Conservation (phyloP, 2,329 filamentous ascomycete species). For the Colletotrichum sp. region DNA sequence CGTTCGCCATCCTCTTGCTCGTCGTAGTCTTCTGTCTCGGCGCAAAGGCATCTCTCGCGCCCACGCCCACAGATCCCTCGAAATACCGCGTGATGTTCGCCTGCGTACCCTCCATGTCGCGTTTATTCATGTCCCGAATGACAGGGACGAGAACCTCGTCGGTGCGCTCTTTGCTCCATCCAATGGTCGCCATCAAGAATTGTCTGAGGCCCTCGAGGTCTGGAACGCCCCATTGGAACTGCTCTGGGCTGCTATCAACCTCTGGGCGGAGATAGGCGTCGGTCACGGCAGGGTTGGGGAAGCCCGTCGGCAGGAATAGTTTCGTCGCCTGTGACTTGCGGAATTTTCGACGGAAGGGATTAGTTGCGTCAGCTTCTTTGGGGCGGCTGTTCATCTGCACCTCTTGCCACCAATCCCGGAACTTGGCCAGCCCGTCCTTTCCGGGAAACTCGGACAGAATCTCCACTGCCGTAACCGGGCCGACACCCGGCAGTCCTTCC, state of each 20-base stretch:
- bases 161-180: slow-evolving; percentile 89
- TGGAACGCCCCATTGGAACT: slow-evolving; percentile 95
- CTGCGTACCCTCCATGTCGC: slow-evolving; percentile 90
- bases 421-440: slow-evolving; percentile 67
- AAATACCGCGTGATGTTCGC: slow-evolving; percentile 96
- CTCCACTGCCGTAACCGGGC: slow-evolving; percentile 92
- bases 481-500: slow-evolving; percentile 87
- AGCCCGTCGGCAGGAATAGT: slow-evolving; percentile 81
- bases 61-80: slow-evolving; percentile 73
- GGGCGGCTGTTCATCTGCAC: slow-evolving; percentile 73
- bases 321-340: slow-evolving; percentile 79
- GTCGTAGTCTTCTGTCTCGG: slow-evolving; percentile 69
- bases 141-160: slow-evolving; percentile 97
- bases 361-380: slow-evolving; percentile 64
- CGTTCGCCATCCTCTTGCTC: slow-evolving; percentile 79
- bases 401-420: slow-evolving; percentile 85
- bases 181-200: slow-evolving; percentile 91
- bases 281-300: slow-evolving; percentile 79
- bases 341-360: slow-evolving; percentile 84
- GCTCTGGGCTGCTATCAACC: slow-evolving; percentile 78
- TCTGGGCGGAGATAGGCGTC: slow-evolving; percentile 86
- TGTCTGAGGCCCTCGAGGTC: slow-evolving; percentile 84
- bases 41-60: slow-evolving; percentile 70
- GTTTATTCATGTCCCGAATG: slow-evolving; percentile 90
- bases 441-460: slow-evolving; percentile 88